Conservation (phyloP, 108 stramenopile species). For the Stephanodiscus minutulus region DNA sequence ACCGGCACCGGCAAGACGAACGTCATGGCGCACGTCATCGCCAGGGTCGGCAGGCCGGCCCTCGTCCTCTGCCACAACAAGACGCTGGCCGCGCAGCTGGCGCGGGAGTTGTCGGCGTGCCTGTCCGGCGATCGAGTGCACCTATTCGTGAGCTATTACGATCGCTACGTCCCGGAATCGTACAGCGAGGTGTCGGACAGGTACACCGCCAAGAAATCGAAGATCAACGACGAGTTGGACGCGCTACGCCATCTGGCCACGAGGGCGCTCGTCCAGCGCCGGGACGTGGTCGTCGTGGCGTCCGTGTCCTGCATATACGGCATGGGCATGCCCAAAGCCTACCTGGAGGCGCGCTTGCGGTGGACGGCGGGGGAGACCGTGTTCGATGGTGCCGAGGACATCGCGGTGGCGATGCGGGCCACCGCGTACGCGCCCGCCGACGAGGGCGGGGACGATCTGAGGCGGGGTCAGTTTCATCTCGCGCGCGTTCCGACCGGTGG, state of each 20-base stretch:
- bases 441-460: conserved; percentile 26
- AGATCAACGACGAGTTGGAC: conserved; percentile 71
- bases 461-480: conserved; percentile 46
- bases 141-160: conserved; percentile 77
- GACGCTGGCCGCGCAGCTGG: conserved; percentile 80
- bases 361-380: conserved; percentile 39
- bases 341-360: conserved; percentile 52
- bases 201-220: conserved; percentile 72
- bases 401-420: no score
- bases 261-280: conserved; percentile 56
- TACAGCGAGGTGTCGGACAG: conserved; percentile 58
- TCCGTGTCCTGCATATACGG: conserved; percentile 83
- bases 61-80: conserved; percentile 86
- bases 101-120: conserved; percentile 64
- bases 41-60: conserved; percentile 50
- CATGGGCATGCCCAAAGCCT: conserved; percentile 75
- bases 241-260: conserved; percentile 76
- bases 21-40: conserved; percentile 77
- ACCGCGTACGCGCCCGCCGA: no score
- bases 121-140: conserved; percentile 64
- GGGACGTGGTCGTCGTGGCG: conserved; percentile 80
- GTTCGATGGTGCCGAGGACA: background rate
- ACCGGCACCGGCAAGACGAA: conserved; percentile 74
- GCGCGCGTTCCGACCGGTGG: no score
- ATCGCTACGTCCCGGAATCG: conserved; percentile 77